phyloP scores from a whole-genome alignment of 164 flowering plant species.

The Stephania yunnanensis region DNA sequence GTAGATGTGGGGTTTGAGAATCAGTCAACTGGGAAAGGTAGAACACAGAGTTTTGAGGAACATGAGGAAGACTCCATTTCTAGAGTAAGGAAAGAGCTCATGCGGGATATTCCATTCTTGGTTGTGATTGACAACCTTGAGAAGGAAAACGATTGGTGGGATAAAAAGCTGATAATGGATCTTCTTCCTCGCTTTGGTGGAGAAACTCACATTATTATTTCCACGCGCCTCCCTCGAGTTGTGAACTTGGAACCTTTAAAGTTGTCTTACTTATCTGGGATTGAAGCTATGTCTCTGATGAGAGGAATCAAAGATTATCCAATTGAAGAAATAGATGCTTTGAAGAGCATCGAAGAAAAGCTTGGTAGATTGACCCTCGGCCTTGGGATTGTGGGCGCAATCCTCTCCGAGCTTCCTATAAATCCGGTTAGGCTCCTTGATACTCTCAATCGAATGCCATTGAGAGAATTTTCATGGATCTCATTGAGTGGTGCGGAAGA shows the following conservation, averaged over 20 bases:
- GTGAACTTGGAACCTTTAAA: conserved; percentile 84
- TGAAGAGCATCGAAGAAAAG: conserved; percentile 74
- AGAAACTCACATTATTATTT: conserved; percentile 72
- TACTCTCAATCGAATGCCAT: conserved; percentile 77
- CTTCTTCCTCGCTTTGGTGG: conserved; percentile 96
- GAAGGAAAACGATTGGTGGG: conserved; percentile 98
- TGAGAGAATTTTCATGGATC: conserved; percentile 49
- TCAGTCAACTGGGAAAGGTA: conserved; percentile 40
- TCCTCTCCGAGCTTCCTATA: conserved; percentile 84
- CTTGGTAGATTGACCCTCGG: conserved; percentile 79
- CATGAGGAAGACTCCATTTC: conserved; percentile 80
- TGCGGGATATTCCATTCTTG: conserved; percentile 86
- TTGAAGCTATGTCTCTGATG: conserved; percentile 89
- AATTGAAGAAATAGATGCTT: conserved; percentile 61
- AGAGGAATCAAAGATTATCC: conserved; percentile 62
- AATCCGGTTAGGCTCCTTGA: conserved; percentile 76
- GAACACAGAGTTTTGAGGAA: conserved; percentile 76
- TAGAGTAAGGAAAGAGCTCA: conserved; percentile 73
- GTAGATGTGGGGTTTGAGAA: conserved; percentile 74
- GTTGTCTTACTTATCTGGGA: conserved; percentile 78
- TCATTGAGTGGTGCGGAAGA: conserved; percentile 52
- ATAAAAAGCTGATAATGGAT: conserved; percentile 76
- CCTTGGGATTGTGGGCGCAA: conserved; percentile 73
- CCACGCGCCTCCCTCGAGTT: conserved; percentile 70
- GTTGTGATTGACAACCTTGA: conserved; percentile 88